phyloP scores from a whole-genome alignment of 129 eudicot genomes.

The Saussurea involucrata region DNA sequence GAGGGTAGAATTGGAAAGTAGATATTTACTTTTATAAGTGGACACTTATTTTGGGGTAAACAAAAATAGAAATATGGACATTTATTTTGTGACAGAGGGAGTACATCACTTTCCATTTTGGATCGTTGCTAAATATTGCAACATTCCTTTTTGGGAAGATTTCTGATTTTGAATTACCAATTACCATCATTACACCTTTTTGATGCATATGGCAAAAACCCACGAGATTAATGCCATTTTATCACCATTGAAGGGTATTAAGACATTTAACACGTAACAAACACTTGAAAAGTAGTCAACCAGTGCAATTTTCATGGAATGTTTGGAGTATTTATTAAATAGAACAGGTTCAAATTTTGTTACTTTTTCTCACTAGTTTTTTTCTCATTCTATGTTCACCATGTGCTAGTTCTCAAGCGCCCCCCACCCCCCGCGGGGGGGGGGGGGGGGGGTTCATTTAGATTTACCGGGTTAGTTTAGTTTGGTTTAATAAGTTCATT shows the following conservation, averaged over 20 bases:
- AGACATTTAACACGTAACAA: not conserved
- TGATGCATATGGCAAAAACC: not conserved
- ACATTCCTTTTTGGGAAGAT: not conserved
- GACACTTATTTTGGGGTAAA: not conserved
- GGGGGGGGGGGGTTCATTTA: too few relatives aligned
- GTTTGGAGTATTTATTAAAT: not conserved
- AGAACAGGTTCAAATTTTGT: not conserved
- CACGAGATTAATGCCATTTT: not conserved
- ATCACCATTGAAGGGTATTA: not conserved
- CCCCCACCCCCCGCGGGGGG: not conserved
- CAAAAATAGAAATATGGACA: not conserved
- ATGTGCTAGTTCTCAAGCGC: not conserved
- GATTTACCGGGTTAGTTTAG: not conserved
- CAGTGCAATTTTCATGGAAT: too few relatives aligned
- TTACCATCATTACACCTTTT: not conserved
- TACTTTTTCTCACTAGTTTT: not conserved
- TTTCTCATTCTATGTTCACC: not conserved
- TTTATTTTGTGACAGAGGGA: not conserved
- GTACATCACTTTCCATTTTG: not conserved
- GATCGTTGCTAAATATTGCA: not conserved
- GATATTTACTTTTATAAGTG: not conserved
- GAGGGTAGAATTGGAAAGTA: not conserved
- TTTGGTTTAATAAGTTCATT: not conserved
- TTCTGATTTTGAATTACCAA: not conserved
- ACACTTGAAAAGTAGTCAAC: not conserved